Base-by-base conservation (phyloP, 805 yeast species). In the Jamesozyma hellenica region DNA sequence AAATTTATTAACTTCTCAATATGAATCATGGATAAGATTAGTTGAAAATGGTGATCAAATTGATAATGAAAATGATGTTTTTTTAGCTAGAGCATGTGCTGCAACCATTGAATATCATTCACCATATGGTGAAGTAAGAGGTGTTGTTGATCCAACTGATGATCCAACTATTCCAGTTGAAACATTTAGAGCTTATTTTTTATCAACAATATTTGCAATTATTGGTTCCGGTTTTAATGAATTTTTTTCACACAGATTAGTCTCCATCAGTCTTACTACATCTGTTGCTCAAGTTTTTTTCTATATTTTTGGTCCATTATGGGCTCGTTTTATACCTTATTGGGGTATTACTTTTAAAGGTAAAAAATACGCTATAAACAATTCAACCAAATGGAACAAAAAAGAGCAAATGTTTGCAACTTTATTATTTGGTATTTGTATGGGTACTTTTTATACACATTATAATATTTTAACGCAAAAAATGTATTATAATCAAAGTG, bases 401-500 rank as follows among this genome's bases (percentile, higher is more conserved):
- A 78, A 78, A 52, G 84, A 78, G 50, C 85, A 79, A 55, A 75
- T 77, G 77, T 66, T 79, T 42, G 65, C 79, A 1, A 73, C 84
- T 46, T 45, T 67, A 28, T 55, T 66, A 39, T 61, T 63, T 40
- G 51, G 66, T 21, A 67, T 67, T 19, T 62, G 66, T n/a, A 53
- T 56, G 28, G 58, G 61, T 15, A 50, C 52, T 18, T 53, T 61
- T 36, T 62, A 63, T 37, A 66, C 64, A 27, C 59, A 59, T 35
- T 56, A 55, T 30, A 67, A 67, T 42, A 59, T 75, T 40, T 39
- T 58, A 29, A 54, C 58, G 4, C 63, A 57, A 42, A 58, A 55
- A 45, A 39, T 51, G 13, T 60, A 53, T 45, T 59, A 62, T 47
- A 40, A 51, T 13, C 50, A 59, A 31, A 38, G 48, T 56, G 60